Evolutionary conservation across 1,284 basidiomycete species (phyloP), one percentile per base, ranked within the genome.

Genomic region (Ustanciosporium gigantosporum): DNA sequence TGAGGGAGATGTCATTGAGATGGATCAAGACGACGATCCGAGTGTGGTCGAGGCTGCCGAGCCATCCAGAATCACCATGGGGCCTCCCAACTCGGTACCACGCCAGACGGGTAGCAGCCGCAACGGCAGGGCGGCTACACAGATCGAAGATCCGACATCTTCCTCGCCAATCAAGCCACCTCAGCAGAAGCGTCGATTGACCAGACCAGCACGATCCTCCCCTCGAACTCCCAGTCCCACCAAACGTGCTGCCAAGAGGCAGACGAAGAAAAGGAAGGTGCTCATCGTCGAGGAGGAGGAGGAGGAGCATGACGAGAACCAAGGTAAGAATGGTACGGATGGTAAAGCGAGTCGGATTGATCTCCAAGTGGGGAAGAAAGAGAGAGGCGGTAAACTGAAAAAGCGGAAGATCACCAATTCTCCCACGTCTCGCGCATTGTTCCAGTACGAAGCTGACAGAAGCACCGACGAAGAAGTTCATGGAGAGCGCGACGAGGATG

Each of bases 401-500:
- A 57, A 58, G 43, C 44, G 59, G 4, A 68, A 71, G 56, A 73
- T 70, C 20, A 45, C 58, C 13, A 73, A 74, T 50, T 73, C 78
- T 27, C 78, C 73, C 31, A 65, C 50, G 32, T 74, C 73, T 78
- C 60, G 84, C 16, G 59, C 62, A 3, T 9, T 83, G 83, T 78
- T 81, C 86, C 49, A 86, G 87, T 65, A 81, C 83, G 41, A 87
- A 85, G 78, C 89, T 1, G 80, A 80, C 21, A 88, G 90, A 68
- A 89, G 88, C 15, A 90, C 89, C 19, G 88, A 89, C 58, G 89
- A 90, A 68, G 82, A 75, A 21, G 81, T 56, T 84, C 88, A 44
- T 38, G 74, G 77, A 21, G 69, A 76, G 43, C 67, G 66, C 13
- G 71, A 72, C 47, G 76, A 77, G 31, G 83, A 86, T 52, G 82